A percentile compares a stretch with the other conserved stretches of the same genome.
Evolutionary conservation across 768 basidiomycete genomes (phyloP).

Genomic region (Boletus reticuloceps): DNA sequence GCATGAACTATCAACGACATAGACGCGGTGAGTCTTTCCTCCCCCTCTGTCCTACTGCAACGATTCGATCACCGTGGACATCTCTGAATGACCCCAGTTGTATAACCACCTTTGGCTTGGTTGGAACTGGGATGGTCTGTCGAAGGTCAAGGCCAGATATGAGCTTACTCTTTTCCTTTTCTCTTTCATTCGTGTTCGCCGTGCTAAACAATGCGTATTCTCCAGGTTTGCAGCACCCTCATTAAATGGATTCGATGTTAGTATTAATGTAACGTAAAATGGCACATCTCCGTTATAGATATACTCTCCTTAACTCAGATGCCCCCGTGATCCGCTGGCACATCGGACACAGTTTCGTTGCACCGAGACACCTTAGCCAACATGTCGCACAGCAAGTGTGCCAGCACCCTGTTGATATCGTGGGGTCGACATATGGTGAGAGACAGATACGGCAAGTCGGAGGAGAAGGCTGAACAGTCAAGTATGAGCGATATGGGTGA

Average conservation of each 20-base stretch:
- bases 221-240: not conserved
- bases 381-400: constrained; percentile 82
- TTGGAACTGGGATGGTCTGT: constrained; percentile 48
- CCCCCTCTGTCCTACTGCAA: constrained; percentile 7
- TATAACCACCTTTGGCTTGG: constrained; percentile 50
- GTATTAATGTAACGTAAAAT: constrained; percentile 1
- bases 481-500: constrained; percentile 29
- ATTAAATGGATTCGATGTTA: not conserved
- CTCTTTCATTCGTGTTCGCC: not conserved
- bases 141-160: constrained; percentile 89
- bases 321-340: constrained; percentile 84
- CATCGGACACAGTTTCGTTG: constrained; percentile 81
- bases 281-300: constrained; percentile 42
- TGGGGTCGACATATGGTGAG: constrained; percentile 74
- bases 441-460: constrained; percentile 73
- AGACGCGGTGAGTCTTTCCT: constrained; percentile 28
- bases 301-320: constrained; percentile 71
- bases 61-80: constrained; percentile 64
- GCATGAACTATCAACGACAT: not conserved
- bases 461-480: constrained; percentile 14
- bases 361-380: constrained; percentile 81
- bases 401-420: constrained; percentile 84
- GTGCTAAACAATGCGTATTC: constrained; percentile 3
- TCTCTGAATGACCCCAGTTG: constrained; percentile 31
- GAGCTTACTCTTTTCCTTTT: constrained; percentile 37